Base-by-base conservation (phyloP, 495 filamentous ascomycete genomes). In the Neurospora sp. region DNA sequence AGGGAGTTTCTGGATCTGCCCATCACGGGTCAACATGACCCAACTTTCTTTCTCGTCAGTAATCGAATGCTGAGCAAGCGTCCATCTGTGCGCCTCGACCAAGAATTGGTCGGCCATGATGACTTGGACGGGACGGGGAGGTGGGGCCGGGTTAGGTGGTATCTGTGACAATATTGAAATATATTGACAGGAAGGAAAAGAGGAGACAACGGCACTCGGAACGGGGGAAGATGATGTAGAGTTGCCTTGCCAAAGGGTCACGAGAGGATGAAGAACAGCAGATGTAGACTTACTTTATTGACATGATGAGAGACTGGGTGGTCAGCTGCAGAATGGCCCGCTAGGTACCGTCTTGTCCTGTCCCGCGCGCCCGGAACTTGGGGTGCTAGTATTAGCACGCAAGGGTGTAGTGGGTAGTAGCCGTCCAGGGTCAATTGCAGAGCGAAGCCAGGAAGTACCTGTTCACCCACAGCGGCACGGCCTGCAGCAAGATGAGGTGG, bases 221-320 rank as follows among this genome's bases (percentile, higher is more conserved):
- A 38, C 16, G 38, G 48, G 76, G 75, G 70, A 73, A 71, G 72
- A 73, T 74, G 75, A 76, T 71, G 75, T 38, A 68, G 37, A 68
- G 40, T 72, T 69, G 70, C 69, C 61, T 69, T 69, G 75, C 72
- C 31, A 70, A 74, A 75, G 71, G 71, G 75, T 75, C 74, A 76
- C 72, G 76, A 74, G 70, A 72, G 48, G 71, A 38, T 38, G 70
- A 68, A 71, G 70, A 73, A 74, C 41, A 73, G 71, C 70, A 70
- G 74, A 79, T 70, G 72, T n/a, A 76, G 77, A 86, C 87, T 81
- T 86, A 90, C 89, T 90, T 90, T 85, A 90, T 86, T 84, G 89
- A 90, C 89, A 90, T 90, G 79, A 83, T 85, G 79, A 83, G 75
- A 78, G 75, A 79, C 77, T 77, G 80, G 80, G 79, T 82, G 80